Evolutionary conservation across 768 basidiomycete genomes (phyloP), one percentile per base, ranked within the genome.

Genomic region (Fomitopsis serialis): DNA sequence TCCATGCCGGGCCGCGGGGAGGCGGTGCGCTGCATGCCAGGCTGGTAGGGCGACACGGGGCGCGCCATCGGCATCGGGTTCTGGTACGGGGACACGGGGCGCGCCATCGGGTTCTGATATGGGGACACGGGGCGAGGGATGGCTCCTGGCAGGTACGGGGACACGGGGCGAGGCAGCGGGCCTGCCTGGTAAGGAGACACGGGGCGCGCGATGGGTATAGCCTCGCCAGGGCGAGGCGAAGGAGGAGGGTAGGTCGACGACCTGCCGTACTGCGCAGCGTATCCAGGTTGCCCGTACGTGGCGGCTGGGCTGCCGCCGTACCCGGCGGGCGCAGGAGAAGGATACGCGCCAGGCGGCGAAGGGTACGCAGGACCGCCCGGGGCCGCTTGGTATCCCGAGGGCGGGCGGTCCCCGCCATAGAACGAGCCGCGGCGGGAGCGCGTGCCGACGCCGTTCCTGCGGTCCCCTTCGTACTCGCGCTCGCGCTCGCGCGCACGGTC

Each of bases 1-100:
- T 68, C 58, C 12, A 69, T 46, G 11, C 65, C 62, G 1, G 58
- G 61, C 9, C 53, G 52, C 12, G 52, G 70, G 1, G 70, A 72
- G 24, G 64, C 53, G 13, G 53, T 21, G 23, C 58, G 60, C 19
- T 47, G 47, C 42, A 57, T 53, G 35, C 58, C 58, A 42, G 50
- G 67, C 35, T 68, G 64, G 50, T 67, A 74, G 6, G 73, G 66
- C 21, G 72, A 67, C 29, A 62, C 32, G 17, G 74, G 65, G 52
- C 75, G 62, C 65, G 63, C 55, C 66, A 42, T 36, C 2, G 24
- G 42, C 6, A 34, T 6, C 23, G 45, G 45, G 19, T 27, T 25
- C n/a, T 54, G 56, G 43, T 65, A 63, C 17, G 62, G 61, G 1
- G 62, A 63, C 0, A 55, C 56, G 1, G 63, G 59, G 36, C 61